phyloP scores from a whole-genome alignment of 176 grass and related monocot species.

The Elymus sibiricus region DNA sequence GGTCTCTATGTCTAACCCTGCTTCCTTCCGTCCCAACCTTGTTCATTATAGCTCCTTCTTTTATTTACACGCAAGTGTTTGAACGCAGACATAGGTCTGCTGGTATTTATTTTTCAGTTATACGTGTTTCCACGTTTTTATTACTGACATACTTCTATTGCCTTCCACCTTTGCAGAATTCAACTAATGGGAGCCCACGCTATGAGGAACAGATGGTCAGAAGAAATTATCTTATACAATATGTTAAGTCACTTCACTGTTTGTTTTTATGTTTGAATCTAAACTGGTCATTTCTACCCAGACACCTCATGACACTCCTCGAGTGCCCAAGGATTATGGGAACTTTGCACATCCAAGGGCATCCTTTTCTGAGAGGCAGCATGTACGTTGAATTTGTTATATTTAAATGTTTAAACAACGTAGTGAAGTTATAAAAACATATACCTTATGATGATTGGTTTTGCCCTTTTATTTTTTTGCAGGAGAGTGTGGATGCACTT shows the following conservation, averaged over 20 bases:
- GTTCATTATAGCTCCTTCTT: neutral
- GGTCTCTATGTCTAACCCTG: constrained; percentile 13
- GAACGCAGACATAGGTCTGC: constrained; percentile 7
- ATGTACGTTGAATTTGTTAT: constrained; percentile 45
- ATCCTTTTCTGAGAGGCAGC: constrained; percentile 78
- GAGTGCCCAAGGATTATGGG: constrained; percentile 53
- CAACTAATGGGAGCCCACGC: constrained; percentile 44
- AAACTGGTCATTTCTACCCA: constrained; percentile 46
- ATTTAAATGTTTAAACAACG: constrained; percentile 20
- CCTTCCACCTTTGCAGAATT: constrained; percentile 54
- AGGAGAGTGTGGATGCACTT: constrained; percentile 86
- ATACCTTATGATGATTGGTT: constrained; percentile 22
- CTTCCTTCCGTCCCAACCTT: neutral
- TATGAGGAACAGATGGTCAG: constrained; percentile 59
- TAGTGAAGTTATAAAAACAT: constrained; percentile 4
- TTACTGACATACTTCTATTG: constrained; percentile 22
- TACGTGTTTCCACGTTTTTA: constrained; percentile 13
- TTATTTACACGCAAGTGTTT: constrained; percentile 20
- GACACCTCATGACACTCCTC: constrained; percentile 72
- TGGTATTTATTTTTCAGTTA: neutral
- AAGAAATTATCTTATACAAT: constrained; percentile 29
- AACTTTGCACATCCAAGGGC: constrained; percentile 46
- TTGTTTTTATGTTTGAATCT: constrained; percentile 40
- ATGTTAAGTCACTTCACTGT: constrained; percentile 19
- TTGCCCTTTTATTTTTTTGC: constrained; percentile 26